phyloP scores from a whole-genome alignment of 2,329 filamentous ascomycete genomes.

The Clonostachys sp. region DNA sequence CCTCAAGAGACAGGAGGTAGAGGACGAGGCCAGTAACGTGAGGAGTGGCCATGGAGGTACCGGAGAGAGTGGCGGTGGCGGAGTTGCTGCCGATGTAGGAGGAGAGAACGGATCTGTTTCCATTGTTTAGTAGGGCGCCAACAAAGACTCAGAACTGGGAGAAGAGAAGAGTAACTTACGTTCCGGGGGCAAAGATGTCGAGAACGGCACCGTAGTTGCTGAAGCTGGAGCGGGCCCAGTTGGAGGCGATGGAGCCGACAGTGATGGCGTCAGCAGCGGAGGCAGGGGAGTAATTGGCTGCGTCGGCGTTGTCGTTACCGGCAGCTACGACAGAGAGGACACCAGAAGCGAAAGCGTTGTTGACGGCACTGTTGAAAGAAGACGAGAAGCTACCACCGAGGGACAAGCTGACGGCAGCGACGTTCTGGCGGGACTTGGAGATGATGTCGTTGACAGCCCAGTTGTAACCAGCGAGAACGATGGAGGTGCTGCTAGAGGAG shows the following conservation, averaged over 20 bases:
- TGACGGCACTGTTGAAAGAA: conserved; percentile 45
- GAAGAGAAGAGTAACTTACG: conserved; percentile 27
- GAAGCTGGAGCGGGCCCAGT: conserved; percentile 33
- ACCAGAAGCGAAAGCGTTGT: conserved; percentile 30
- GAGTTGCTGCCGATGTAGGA: conserved; percentile 39
- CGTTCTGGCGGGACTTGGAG: conserved; percentile 27
- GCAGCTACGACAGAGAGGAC: conserved; percentile 51
- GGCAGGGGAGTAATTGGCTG: conserved; percentile 36
- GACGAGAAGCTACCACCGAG: conserved; percentile 39
- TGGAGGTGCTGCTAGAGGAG: conserved; percentile 24
- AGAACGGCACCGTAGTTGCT: conserved; percentile 44
- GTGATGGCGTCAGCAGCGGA: conserved; percentile 42
- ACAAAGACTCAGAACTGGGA: conserved; percentile 43
- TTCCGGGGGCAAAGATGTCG: conserved; percentile 48
- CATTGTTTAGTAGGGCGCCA: conserved; percentile 16
- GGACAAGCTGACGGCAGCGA: conserved; percentile 51
- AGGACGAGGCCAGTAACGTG: conserved; percentile 54
- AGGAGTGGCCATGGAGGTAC: conserved; percentile 60
- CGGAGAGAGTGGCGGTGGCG: conserved; percentile 43
- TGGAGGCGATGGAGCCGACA: conserved; percentile 40
- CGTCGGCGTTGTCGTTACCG: conserved; percentile 41
- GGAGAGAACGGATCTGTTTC: conserved; percentile 30
- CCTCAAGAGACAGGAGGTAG: conserved; percentile 38
- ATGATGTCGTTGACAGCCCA: conserved; percentile 40
- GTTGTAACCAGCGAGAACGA: conserved; percentile 27